A percentile compares a stretch with the other conserved stretches of the same genome.
phyloP scores from a whole-genome alignment of 2,329 filamentous ascomycete genomes.

The Penicillium corylophilum region DNA sequence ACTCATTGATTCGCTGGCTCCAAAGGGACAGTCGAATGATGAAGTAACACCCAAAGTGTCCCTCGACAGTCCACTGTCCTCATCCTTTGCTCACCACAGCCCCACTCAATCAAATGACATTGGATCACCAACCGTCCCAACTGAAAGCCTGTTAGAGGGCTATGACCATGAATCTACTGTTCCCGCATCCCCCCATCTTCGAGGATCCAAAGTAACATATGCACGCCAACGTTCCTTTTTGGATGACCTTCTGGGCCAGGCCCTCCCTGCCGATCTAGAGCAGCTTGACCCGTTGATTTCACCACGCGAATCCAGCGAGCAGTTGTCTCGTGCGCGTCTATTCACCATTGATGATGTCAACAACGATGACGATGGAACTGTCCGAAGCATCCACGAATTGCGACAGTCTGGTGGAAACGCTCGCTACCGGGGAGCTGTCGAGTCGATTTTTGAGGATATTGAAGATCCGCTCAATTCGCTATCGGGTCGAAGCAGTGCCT shows the following conservation, averaged over 20 bases:
- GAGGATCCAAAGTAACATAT: conserved; percentile 56
- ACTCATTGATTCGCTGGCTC: conserved; percentile 35
- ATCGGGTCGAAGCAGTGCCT: conserved; percentile 52
- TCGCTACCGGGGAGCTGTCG: conserved; percentile 56
- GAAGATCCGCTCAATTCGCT: conserved; percentile 47
- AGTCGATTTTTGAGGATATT: conserved; percentile 60
- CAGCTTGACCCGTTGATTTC: conserved; percentile 4
- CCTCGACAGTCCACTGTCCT: conserved; percentile 10
- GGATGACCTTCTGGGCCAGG: conserved; percentile 44
- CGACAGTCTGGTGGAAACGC: conserved; percentile 58
- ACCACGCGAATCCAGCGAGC: conserved; percentile 2
- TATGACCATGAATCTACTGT: conserved; percentile 10
- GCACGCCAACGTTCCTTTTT: conserved; percentile 59
- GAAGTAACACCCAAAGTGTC: conserved; percentile 9
- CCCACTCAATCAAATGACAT: conserved; percentile 4
- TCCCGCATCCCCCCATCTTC: conserved; percentile 22
- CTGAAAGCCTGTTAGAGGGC: conserved; percentile 4
- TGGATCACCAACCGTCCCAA: conserved; percentile 1
- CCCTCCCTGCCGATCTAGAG: conserved; percentile 3
- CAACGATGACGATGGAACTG: conserved; percentile 42
- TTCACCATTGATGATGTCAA: conserved; percentile 49
- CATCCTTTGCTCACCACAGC: conserved; percentile 3
- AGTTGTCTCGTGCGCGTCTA: conserved; percentile 18
- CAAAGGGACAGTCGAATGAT: conserved; percentile 11
- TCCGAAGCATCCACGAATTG: conserved; percentile 62